Percentiles rank a stretch among this genome's conserved stretches.
These are phyloP conservation scores for Beauveria sp. DNA, from an alignment of 2,329 filamentous ascomycete species.

Conservation along the genomic window DNA sequence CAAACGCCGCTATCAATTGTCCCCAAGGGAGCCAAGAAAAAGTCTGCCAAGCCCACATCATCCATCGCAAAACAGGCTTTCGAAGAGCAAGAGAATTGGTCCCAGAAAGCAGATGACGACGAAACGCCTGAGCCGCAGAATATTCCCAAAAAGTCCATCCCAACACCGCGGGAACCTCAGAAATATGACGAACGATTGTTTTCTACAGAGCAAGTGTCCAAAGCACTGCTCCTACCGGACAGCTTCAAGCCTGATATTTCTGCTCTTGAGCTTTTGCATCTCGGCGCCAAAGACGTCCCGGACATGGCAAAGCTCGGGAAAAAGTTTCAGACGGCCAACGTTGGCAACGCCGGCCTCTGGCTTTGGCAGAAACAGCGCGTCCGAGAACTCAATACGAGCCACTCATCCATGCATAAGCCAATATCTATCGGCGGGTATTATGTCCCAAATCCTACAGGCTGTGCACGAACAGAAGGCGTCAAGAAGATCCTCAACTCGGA, in stretches of 20 bases:
- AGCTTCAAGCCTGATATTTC: conserved; percentile 38
- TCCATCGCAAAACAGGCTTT: conserved; percentile 72
- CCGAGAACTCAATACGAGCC: conserved; percentile 43
- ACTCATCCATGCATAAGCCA: conserved; percentile 22
- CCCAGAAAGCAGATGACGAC: conserved; percentile 46
- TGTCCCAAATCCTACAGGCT: conserved; percentile 76
- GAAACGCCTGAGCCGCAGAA: conserved; percentile 1
- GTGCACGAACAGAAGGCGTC: conserved; percentile 83
- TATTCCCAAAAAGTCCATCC: conserved; percentile 21
- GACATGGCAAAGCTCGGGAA: conserved; percentile 41
- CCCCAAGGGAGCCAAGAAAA: conserved; percentile 39
- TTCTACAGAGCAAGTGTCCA: conserved; percentile 35
- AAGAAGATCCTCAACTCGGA: conserved; percentile 96
- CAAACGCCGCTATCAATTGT: conserved; percentile 35
- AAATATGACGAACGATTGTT: conserved; percentile 39
- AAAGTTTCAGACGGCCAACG: conserved; percentile 35
- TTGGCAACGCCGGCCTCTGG: conserved; percentile 47
- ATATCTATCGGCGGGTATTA: conserved; percentile 60
- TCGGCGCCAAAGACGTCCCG: conserved; percentile 39
- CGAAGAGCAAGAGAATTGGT: conserved; percentile 53
- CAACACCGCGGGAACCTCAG: conserved; percentile 23
- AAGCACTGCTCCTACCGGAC: conserved; percentile 38
- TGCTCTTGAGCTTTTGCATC: conserved; percentile 34
- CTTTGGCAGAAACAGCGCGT: conserved; percentile 50
- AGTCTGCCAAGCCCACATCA: conserved; percentile 53